Evolutionary conservation across 768 basidiomycete genomes (phyloP), one percentile per base, ranked within the genome.

Genomic region (Mycena vulgaris): DNA sequence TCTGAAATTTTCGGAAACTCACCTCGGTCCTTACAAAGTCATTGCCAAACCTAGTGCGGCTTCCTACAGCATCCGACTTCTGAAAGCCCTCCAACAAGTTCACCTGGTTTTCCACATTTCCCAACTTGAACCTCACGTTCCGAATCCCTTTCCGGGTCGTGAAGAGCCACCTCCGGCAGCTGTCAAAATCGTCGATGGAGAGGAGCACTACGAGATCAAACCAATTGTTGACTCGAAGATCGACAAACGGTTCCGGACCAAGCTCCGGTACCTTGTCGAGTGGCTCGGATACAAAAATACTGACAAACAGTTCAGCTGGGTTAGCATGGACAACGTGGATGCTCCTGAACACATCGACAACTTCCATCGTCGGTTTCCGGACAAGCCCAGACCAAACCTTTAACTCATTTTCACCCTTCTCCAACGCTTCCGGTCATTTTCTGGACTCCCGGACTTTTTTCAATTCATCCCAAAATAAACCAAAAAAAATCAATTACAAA

Each of bases 1-100:
- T 3, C 59, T 75, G 37, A 86, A 86, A 70, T 82, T 87, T 42
- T 79, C 81, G 40, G 75, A 81, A 59, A 70, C 74, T 11, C 73
- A 73, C 13, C 76, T 83, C 6, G 78, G 80, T 8, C 81, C 79
- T 4, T 82, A 28, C 28, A 23, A 51, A 16, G 69, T 49, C 67
- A 21, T 74, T 21, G 64, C 57, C 9, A 31, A 42, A 30, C 45
- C 31, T 66, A 11, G 53, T 40, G 5, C 55, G 14, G 25, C 40
- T 23, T 30, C 49, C 7, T 57, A 57, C 28, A 39, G 23, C 7
- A n/a, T 57, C 19, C 55, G 35, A 27, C 55, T 57, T 40, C 55
- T 25, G 19, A 49, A 72, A 3, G 76, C 77, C 28, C 72, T 85
- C 28, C 78, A 78, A 8, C 71, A 70, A n/a, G n/a, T 57, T 40